Percentiles rank a stretch among this genome's conserved stretches.
Evolutionary conservation across 2,329 filamentous ascomycete genomes (phyloP).

Genomic region (Beauveria pseudobassiana): DNA sequence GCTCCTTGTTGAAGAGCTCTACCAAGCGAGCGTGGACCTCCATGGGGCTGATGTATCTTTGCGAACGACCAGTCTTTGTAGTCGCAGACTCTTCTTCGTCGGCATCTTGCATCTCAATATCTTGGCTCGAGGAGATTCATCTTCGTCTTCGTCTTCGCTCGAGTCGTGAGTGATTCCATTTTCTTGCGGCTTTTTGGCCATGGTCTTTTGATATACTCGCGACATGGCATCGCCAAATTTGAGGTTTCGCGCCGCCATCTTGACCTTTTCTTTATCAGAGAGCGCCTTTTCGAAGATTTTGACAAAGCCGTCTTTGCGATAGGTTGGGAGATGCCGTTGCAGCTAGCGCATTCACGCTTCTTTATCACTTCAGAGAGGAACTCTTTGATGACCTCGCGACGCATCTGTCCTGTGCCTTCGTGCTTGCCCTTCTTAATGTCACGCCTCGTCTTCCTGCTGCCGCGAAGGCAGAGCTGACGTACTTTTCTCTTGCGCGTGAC

Average conservation of each 20-base stretch:
- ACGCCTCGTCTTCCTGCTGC: conserved; percentile 42
- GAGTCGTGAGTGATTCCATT: background rate
- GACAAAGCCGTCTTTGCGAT: conserved; percentile 81
- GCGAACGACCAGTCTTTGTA: conserved; percentile 24
- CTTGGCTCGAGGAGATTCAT: conserved; percentile 29
- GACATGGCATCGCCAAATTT: conserved; percentile 64
- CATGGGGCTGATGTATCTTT: conserved; percentile 73
- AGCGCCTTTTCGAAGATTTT: conserved; percentile 90
- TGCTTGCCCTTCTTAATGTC: conserved; percentile 62
- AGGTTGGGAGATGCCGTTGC: conserved; percentile 69
- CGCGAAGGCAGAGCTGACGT: conserved; percentile 67
- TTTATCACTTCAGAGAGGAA: conserved; percentile 69
- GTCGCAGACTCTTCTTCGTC: conserved; percentile 25
- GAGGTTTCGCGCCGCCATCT: conserved; percentile 65
- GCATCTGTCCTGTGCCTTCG: conserved; percentile 71
- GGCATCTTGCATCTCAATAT: conserved; percentile 26
- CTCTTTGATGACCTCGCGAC: conserved; percentile 68
- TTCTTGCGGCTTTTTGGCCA: conserved; percentile 26
- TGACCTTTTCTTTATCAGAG: conserved; percentile 63
- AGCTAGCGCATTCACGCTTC: conserved; percentile 60
- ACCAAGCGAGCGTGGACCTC: conserved; percentile 75
- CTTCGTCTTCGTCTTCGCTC: conserved; percentile 36
- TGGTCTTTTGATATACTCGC: conserved; percentile 22
- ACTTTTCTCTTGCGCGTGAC: conserved; percentile 50
- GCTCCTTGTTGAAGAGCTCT: conserved; percentile 79